phyloP scores from a whole-genome alignment of 768 basidiomycete genomes.

The Tremella fuciformis region DNA sequence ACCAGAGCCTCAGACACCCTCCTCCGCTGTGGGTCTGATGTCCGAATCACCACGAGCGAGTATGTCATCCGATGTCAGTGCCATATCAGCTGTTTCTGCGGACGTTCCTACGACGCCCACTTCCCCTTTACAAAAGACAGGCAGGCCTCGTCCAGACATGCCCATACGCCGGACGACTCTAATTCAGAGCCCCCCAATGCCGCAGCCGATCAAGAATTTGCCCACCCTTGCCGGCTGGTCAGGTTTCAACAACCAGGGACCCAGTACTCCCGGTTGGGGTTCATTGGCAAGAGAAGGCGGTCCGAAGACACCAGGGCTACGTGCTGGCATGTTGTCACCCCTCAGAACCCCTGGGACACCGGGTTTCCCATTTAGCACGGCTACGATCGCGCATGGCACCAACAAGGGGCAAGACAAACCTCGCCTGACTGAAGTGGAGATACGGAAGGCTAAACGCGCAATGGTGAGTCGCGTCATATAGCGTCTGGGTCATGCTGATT shows the following conservation, averaged over 20 bases:
- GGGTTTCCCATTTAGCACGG: slow-evolving; percentile 33
- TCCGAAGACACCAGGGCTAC: slow-evolving; percentile 39
- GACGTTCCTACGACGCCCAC: neutral
- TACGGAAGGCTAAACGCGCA: slow-evolving; percentile 41
- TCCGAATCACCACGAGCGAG: slow-evolving; percentile 5
- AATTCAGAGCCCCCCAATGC: slow-evolving; percentile 47
- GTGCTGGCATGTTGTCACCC: slow-evolving; percentile 20
- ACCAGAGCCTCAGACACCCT: too few species aligned
- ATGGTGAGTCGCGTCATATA: slow-evolving; percentile 40
- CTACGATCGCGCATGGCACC: slow-evolving; percentile 8
- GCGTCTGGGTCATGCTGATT: slow-evolving; percentile 7
- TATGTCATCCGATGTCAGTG: slow-evolving; percentile 2
- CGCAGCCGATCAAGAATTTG: slow-evolving; percentile 51
- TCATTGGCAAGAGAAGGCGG: slow-evolving; percentile 23
- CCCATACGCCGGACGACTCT: slow-evolving; percentile 37
- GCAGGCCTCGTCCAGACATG: slow-evolving; percentile 33
- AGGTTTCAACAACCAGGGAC: slow-evolving; percentile 24
- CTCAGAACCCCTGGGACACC: slow-evolving; percentile 16
- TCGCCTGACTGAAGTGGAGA: slow-evolving; percentile 34
- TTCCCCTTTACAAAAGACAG: slow-evolving; percentile 9
- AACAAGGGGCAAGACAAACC: slow-evolving; percentile 22
- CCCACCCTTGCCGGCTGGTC: slow-evolving; percentile 43
- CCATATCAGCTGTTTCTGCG: neutral
- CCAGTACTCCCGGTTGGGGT: slow-evolving; percentile 40
- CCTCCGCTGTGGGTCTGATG: neutral